Base-by-base conservation (phyloP, 768 basidiomycete genomes). In the Obba rivulosa region DNA sequence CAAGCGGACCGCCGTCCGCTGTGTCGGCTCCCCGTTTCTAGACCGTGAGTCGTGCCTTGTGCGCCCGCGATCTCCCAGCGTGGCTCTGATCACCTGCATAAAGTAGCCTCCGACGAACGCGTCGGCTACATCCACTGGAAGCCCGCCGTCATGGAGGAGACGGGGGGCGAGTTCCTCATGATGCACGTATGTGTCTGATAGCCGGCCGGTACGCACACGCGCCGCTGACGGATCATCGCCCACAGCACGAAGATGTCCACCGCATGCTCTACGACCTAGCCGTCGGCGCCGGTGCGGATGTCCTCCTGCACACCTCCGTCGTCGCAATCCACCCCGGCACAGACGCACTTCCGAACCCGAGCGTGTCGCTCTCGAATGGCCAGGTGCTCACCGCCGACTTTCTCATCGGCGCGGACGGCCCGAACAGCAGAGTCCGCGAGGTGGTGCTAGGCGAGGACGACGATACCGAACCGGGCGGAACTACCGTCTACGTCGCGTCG, bases 341-440 rank as follows among this genome's bases (percentile, higher is more conserved):
- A 16, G 50, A 41, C 25, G 37, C 40, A 23, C 28, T 46, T 8
- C 50, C 52, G 8, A 53, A 51, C 34, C 55, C 65, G 23, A 56
- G 50, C 39, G 62, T 65, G 16, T 54, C 46, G 20, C 47, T 73
- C 21, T 69, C 70, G 20, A 66, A 60, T 31, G 80, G 79, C 16
- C 66, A 73, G 43, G 65, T 57, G 11, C 46, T 81, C 8, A 56
- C 54, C 14, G 76, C 74, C 14, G 79, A 85, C 58, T 62, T 82
- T 23, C 64, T 84, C 45, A 69, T 84, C 17, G 81, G 77, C 25
- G 82, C 83, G 3, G 83, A 84, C 59, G 83, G 83, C 5, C 67
- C 66, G 37, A 59, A 65, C 14, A 79, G 79, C 18, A 20, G 74
- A 24, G 62, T 71, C n/a, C 59, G 69, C 34, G 60, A 58, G 20